These are phyloP conservation scores for Malassezia slooffiae DNA, from an alignment of 1,284 basidiomycete species.

Conservation along the genomic window DNA sequence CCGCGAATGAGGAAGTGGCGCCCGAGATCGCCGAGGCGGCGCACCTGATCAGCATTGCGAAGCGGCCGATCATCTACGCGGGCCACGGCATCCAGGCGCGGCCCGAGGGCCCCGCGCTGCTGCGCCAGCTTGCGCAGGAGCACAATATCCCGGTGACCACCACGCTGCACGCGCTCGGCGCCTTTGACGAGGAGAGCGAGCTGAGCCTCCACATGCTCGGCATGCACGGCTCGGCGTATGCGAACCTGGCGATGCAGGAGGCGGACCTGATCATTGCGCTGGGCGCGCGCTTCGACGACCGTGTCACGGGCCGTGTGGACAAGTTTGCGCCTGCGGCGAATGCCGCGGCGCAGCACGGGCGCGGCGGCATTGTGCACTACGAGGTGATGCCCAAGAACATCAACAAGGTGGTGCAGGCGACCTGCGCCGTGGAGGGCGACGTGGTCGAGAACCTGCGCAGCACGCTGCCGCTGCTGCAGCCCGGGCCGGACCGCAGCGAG, in stretches of 20 bases:
- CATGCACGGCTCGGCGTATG: slow-evolving; percentile 96
- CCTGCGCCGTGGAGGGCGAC: slow-evolving; percentile 85
- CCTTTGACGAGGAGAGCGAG: slow-evolving; percentile 75
- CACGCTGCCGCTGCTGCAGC: slow-evolving; percentile 59
- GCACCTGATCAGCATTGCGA: slow-evolving; percentile 76
- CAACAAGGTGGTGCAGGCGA: slow-evolving; percentile 95
- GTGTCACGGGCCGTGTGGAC: slow-evolving; percentile 84
- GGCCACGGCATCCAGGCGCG: slow-evolving; percentile 81
- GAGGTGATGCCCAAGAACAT: slow-evolving; percentile 98
- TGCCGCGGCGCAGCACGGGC: slow-evolving; percentile 71
- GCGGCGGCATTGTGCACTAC: slow-evolving; percentile 95
- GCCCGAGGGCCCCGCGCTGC: slow-evolving; percentile 68
- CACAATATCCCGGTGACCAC: slow-evolving; percentile 96
- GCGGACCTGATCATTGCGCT: slow-evolving; percentile 96
- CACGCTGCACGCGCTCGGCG: slow-evolving; percentile 86
- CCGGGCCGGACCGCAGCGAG: slow-evolving; percentile 51
- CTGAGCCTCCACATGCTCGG: slow-evolving; percentile 92
- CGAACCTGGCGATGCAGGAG: slow-evolving; percentile 92
- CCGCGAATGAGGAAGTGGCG: slow-evolving; percentile 1
- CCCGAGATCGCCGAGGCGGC: slow-evolving; percentile 74
- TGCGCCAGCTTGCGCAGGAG: slow-evolving; percentile 66
- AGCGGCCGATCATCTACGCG: slow-evolving; percentile 84
- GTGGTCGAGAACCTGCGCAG: slow-evolving; percentile 71
- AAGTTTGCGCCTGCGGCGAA: slow-evolving; percentile 81
- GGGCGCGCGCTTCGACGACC: slow-evolving; percentile 92